Evolutionary conservation across 2,329 filamentous ascomycete species (phyloP).

Genomic region (Fusarium napiforme): DNA sequence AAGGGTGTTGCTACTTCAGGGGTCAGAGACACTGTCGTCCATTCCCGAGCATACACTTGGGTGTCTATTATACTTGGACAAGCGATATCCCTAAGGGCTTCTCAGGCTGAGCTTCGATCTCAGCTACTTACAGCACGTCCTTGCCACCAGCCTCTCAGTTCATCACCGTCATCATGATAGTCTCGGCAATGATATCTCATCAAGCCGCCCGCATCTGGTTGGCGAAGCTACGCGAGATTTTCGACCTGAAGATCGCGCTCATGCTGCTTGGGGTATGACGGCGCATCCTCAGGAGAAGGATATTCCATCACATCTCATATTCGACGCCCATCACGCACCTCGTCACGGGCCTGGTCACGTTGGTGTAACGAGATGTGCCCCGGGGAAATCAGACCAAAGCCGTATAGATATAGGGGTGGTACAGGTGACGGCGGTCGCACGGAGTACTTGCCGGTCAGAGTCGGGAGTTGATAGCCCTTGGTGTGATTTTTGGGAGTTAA

Average conservation of each 20-base stretch:
- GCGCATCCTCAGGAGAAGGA: conserved; percentile 9
- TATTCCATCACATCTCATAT: conserved; percentile 26
- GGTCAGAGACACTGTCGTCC: neutral
- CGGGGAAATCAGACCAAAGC: conserved; percentile 1
- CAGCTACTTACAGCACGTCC: neutral
- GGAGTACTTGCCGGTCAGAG: conserved; percentile 2
- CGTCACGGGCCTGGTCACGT: conserved; percentile 28
- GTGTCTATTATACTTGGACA: neutral
- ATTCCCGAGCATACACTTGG: neutral
- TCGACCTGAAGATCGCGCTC: conserved; percentile 20
- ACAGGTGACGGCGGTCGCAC: conserved; percentile 9
- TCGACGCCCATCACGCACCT: conserved; percentile 19
- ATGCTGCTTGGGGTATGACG: conserved; percentile 32
- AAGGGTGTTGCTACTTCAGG: neutral
- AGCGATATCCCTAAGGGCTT: neutral
- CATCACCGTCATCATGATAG: conserved; percentile 3
- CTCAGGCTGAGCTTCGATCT: neutral
- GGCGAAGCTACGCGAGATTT: conserved; percentile 35
- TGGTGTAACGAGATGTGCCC: conserved; percentile 27
- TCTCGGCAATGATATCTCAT: conserved; percentile 2
- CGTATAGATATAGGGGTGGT: neutral
- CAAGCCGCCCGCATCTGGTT: conserved; percentile 24
- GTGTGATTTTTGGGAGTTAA: neutral
- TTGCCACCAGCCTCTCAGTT: neutral
- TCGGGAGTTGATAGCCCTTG: neutral